Evolutionary conservation across 768 basidiomycete species (phyloP), one percentile per base, ranked within the genome.

Genomic region (Leccinum arenicola): DNA sequence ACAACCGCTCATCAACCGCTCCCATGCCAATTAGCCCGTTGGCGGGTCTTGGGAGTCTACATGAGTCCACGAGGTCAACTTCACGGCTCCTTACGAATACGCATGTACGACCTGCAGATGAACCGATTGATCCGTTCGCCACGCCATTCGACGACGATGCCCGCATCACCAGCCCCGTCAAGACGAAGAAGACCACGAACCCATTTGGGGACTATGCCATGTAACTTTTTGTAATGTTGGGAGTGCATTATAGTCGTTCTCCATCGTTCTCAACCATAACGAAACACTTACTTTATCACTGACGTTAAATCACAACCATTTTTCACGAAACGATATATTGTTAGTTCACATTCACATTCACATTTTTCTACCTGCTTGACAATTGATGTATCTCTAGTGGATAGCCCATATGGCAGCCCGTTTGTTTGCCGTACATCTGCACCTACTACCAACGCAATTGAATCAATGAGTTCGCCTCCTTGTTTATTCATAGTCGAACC

Each of bases 141-240:
- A 90, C 89, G 53, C 89, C 90, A 8, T 91, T 91, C 71, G 90
- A 91, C 70, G 89, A 90, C 67, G 87, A 89, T 68, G 78, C 82
- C 57, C 66, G 66, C 35, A 70, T 77, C 36, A 67, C 64, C 51
- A 62, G 63, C 38, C 67, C 74, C 14, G 57, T 62, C 3, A 70
- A 66, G 63, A 67, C 72, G 60, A 81, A 79, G 75, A 81, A 80
- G 64, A 75, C 76, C 61, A 80, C 80, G 56, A 85, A 86, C 70
- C 84, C 85, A 2, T 85, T 85, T 61, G 53, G 67, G 7, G 72
- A 68, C 12, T 51, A 72, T 54, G 76, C 76, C 4, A 36, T 77
- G 48, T 77, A 68, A 66, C 57, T 31, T 19, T 51, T 35, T 31
- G 55, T 43, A 47, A 53, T 40, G 14, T 47, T 38, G 9, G 19